Base-by-base conservation (phyloP, 2,329 filamentous ascomycete species). In the Domatiomyces globalis region DNA sequence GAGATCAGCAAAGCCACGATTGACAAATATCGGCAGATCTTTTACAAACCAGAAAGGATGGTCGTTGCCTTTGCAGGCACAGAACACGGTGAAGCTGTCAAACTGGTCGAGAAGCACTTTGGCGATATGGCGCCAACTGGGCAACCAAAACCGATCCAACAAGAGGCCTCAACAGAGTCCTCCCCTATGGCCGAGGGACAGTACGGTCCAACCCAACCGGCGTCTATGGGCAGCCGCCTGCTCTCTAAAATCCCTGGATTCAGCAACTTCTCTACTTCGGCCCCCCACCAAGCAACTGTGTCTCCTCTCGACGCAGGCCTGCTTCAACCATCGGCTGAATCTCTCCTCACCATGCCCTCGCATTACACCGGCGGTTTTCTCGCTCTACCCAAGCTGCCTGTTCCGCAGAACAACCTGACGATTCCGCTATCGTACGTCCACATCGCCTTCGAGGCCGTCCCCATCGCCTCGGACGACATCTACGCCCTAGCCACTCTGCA, bases 41-140 rank as follows among this genome's bases (percentile, higher is more conserved):
- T 96, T 63, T 96, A 88, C 72, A 79, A 79, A 49, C 92, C 92
- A 0, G 89, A 96, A 65, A 75, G 87, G 54, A 94, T 94, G 63
- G 92, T 98, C 0, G 81, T 98, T 46, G 92, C 92, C 0, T 96
- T 95, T 71, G 92, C 90, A 1, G 92, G 92, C 29, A 85, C 96
- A 7, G 76, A 86, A 52, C 92, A 98, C 66, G 69, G 73, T 5
- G 78, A 86, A 61, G 92, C 92, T 18, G 81, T 96, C 29, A 76
- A 75, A 61, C 70, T 96, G 58, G 80, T 88, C 2, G 80, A 94
- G 66, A 74, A 87, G 66, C 85, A 86, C 68, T 98, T 98, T 71
- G 92, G 90, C 46, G 86, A 92, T 65, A 95, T 98, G 89, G 74
- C 79, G 66, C 65, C 70, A 60, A 18, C 20, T 47, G 46, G 5